Evolutionary conservation across 768 basidiomycete species (phyloP).

Genomic region (Boletus tomentosulus): DNA sequence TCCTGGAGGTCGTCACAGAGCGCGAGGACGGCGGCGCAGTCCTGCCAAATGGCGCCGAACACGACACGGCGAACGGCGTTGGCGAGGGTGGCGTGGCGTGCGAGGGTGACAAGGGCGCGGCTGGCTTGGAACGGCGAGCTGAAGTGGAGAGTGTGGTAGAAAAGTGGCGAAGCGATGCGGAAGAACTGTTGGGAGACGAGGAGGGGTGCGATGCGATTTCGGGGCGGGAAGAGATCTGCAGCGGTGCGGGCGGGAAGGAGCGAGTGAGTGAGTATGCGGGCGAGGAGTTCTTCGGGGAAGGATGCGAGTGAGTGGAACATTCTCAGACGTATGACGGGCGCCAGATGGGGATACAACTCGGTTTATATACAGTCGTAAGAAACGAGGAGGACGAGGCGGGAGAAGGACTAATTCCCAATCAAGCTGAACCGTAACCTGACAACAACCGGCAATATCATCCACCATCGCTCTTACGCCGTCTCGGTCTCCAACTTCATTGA

Average conservation of each 20-base stretch:
- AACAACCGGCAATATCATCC: not conserved
- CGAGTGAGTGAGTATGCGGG: conserved; percentile 39
- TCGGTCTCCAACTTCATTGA: not conserved
- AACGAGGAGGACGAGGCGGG: not conserved
- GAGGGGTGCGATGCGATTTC: conserved; percentile 38
- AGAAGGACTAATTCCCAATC: conserved; percentile 11
- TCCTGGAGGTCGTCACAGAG: conserved; percentile 32
- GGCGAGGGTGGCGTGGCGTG: conserved; percentile 35
- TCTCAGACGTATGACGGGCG: not conserved
- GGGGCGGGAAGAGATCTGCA: conserved; percentile 20
- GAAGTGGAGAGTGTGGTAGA: conserved; percentile 52
- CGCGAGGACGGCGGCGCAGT: conserved; percentile 37
- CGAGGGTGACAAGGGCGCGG: conserved; percentile 37
- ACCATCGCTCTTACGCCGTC: not conserved
- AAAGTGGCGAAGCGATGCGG: conserved; percentile 54
- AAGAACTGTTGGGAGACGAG: conserved; percentile 49
- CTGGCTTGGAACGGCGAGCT: conserved; percentile 37
- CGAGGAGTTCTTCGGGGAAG: conserved; percentile 43
- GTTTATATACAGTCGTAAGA: conserved; percentile 5
- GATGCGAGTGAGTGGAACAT: conserved; percentile 23
- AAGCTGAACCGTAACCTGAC: conserved; percentile 6
- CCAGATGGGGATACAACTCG: not conserved
- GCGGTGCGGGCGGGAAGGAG: conserved; percentile 20
- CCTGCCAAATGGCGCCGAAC: conserved; percentile 39
- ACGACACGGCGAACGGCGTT: conserved; percentile 39